Evolutionary conservation across 768 basidiomycete species (phyloP), one percentile per base, ranked within the genome.

Genomic region (Boletus sensibilis): DNA sequence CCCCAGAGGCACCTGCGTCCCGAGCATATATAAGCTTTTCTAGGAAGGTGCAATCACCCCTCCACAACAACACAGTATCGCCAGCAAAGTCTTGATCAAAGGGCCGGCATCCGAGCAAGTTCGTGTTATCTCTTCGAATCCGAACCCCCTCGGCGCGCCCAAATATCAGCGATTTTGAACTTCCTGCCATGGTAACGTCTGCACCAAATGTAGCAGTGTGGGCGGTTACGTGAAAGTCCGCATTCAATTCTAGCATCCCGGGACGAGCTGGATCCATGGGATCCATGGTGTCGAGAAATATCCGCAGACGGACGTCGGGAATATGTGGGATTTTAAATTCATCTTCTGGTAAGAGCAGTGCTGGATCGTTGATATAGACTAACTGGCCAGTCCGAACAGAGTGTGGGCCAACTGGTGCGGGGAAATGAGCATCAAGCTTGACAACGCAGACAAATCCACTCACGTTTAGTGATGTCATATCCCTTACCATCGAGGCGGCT

Each of bases 11-110:
- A 1, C 84, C 87, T 1, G 86, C 89, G 10, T 77, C 73, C 18
- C 80, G 79, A 5, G 94, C 94, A 43, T 78, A 59, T 13, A 84
- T 48, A 16, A 95, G 77, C 74, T 99, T 99, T 61, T 91, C 82
- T 14, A 92, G 72, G 73, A 98, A 98, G 10, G 93, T 88, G 71
- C 96, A 98, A 5, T 78, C 82, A 6, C 96, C 96, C 29, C 96
- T 82, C 42, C 77, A 77, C 16, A 89, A 76, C 16, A 97, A 67
- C 23, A 94, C 68, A 5, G 83, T 77, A 41, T 78, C 81, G 46
- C 80, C 77, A 12, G 74, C 70, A 59, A 85, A 81, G 5, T 68
- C 50, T 38, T 78, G 66, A 1, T 70, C 64, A 70, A 85, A 91
- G 6, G 82, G 77, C 6, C 57, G 46, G 64, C 91, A 93, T 7